Evolutionary conservation across 352 stramenopile species (phyloP).

Genomic region (Phytophthora sp.): DNA sequence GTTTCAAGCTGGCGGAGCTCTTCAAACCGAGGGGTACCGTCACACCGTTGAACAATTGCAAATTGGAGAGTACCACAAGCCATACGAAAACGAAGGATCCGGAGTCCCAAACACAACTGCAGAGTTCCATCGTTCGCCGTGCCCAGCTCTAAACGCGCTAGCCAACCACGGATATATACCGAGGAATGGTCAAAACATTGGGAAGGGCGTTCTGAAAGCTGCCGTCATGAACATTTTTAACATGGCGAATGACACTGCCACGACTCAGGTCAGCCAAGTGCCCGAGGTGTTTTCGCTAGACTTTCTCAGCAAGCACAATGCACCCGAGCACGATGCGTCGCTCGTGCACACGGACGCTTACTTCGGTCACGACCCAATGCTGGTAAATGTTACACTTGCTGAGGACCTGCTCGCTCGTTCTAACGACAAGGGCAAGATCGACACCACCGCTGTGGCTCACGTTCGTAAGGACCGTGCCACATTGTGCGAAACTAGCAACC

Average conservation of each 20-base stretch:
- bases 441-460: slow-evolving; percentile 20
- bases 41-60: slow-evolving; percentile 8
- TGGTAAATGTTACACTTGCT: slow-evolving; percentile 30
- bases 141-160: slow-evolving; percentile 52
- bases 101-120: slow-evolving; percentile 26
- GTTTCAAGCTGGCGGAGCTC: neutral
- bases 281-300: slow-evolving; percentile 35
- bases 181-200: slow-evolving; percentile 42
- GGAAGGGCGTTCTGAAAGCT: slow-evolving; percentile 16
- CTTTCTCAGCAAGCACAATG: slow-evolving; percentile 40
- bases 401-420: slow-evolving; percentile 27
- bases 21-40: neutral
- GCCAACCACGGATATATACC: slow-evolving; percentile 56
- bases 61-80: slow-evolving; percentile 41
- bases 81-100: slow-evolving; percentile 28
- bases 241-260: slow-evolving; percentile 23
- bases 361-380: slow-evolving; percentile 36
- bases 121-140: slow-evolving; percentile 42
- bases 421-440: slow-evolving; percentile 31
- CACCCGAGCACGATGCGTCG: slow-evolving; percentile 48
- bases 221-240: slow-evolving; percentile 45
- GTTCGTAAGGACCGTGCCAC: slow-evolving; percentile 24
- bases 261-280: slow-evolving; percentile 20
- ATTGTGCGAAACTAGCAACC: slow-evolving; percentile 33
- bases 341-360: slow-evolving; percentile 38